Conservation (phyloP, 2,329 filamentous ascomycete species). For the Plectosphaerella sp. region DNA sequence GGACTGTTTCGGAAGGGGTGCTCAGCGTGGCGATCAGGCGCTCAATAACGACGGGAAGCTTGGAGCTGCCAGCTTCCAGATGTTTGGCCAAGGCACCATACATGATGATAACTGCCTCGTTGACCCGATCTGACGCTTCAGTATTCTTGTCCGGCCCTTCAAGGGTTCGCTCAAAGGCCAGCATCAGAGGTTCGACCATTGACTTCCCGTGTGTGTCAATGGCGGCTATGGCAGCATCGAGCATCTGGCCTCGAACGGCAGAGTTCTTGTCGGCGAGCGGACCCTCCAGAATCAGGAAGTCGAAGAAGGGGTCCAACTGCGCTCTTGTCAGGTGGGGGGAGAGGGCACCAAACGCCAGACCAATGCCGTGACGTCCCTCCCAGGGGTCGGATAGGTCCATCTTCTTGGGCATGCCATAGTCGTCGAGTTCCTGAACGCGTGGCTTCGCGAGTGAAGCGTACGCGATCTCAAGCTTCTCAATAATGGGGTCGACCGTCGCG, state of each 20-base stretch:
- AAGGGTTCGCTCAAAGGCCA: conserved; percentile 83
- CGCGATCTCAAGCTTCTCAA: conserved; percentile 61
- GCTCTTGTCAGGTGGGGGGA: conserved; percentile 63
- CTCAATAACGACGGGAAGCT: conserved; percentile 83
- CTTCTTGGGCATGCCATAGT: conserved; percentile 92
- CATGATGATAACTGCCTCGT: conserved; percentile 95
- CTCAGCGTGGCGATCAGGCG: conserved; percentile 81
- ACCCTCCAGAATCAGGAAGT: conserved; percentile 80
- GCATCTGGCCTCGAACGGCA: conserved; percentile 81
- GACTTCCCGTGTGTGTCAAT: conserved; percentile 77
- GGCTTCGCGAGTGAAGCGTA: conserved; percentile 81
- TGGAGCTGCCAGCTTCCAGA: conserved; percentile 76
- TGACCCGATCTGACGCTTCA: conserved; percentile 80
- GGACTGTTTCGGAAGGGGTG: conserved; percentile 93
- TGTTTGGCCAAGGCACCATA: conserved; percentile 93
- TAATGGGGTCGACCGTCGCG: conserved; percentile 54
- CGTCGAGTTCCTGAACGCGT: conserved; percentile 77
- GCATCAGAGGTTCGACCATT: conserved; percentile 86
- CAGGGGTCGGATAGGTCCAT: conserved; percentile 83
- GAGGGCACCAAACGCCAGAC: conserved; percentile 80
- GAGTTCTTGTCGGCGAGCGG: conserved; percentile 80
- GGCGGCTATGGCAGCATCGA: conserved; percentile 78
- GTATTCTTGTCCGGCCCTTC: conserved; percentile 79
- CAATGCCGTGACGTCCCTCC: conserved; percentile 87
- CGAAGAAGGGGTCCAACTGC: conserved; percentile 72